Base-by-base conservation (phyloP, 208 protist species). In the Tritrichomonas foetus region DNA sequence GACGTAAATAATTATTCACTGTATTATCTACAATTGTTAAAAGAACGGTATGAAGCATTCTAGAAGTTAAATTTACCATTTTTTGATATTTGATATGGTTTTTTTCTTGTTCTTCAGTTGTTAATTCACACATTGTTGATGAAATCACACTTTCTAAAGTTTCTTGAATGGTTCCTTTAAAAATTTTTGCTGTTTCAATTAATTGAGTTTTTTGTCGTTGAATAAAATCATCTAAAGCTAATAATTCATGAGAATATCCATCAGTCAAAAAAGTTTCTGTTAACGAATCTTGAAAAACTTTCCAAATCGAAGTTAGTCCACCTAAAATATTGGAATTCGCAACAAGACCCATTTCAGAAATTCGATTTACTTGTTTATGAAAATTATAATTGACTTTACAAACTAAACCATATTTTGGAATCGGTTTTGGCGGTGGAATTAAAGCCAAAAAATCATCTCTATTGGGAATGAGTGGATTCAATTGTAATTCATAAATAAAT, bases 131-230 rank as follows among this genome's bases (percentile, higher is more conserved):
- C 41, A 89, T 89, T 41, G 47, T 57, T 13, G 13, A 39, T 57
- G 78, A 61, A 89, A 89, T 89, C 33, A 89, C 47, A 0, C 47
- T 39, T 57, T 89, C 78, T 8, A 89, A 33, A 27, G 41, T 89
- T 39, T 89, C 78, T 89, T 89, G 78, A 8, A 89, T 89, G 3
- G 78, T 44, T 57, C 27, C 57, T 49, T 89, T 89, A n/a, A 89
- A 89, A 47, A 61, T 16, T 57, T 89, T 89, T 13, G 14, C 25
- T 16, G 78, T 57, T 57, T 44, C 44, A 39, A 33, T 36, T 20
- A 89, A 30, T 89, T 89, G 14, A 3, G 16, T 27, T 57, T 89
- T 27, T 57, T 89, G 78, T 1, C n/a, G 13, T 39, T 57, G 14
- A 0, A 89, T n/a, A 39, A 89, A 89, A 53, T 53, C 47, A 22